phyloP scores from a whole-genome alignment of 768 basidiomycete species.

The Pleurotus djamor region DNA sequence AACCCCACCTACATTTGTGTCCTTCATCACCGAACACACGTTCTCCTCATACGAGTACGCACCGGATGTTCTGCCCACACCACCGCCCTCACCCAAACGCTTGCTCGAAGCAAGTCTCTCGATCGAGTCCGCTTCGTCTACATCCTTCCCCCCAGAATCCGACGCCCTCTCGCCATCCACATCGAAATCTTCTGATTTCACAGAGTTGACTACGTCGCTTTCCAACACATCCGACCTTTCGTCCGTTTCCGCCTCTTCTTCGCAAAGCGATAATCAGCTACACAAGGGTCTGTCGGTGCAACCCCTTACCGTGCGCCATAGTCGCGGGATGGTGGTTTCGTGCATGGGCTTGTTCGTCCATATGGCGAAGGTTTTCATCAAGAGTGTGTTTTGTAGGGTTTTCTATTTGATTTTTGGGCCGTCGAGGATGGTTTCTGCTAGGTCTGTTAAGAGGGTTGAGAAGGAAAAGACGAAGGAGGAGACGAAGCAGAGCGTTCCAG shows the following conservation, averaged over 20 bases:
- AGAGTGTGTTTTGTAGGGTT: constrained; percentile 2
- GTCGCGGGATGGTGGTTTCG: not conserved
- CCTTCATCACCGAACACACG: not conserved
- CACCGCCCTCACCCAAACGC: constrained; percentile 1
- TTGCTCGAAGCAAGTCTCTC: not conserved
- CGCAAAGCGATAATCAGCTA: not conserved
- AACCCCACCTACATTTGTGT: not conserved
- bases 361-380: constrained; percentile 5
- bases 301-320: not conserved
- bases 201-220: not conserved
- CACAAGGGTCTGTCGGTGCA: not conserved
- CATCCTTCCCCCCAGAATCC: not conserved
- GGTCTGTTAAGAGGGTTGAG: not conserved
- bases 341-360: constrained; percentile 6
- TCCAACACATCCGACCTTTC: not conserved
- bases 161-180: not conserved
- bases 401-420: constrained; percentile 1
- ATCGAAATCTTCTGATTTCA: not conserved
- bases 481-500: not conserved
- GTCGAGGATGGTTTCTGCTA: too few species aligned
- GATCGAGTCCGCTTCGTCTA: not conserved
- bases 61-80: not conserved
- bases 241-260: not conserved
- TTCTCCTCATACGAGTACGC: not conserved
- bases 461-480: not conserved